phyloP scores from a whole-genome alignment of 345 rosid genomes.

The Sonneratia caseolaris region DNA sequence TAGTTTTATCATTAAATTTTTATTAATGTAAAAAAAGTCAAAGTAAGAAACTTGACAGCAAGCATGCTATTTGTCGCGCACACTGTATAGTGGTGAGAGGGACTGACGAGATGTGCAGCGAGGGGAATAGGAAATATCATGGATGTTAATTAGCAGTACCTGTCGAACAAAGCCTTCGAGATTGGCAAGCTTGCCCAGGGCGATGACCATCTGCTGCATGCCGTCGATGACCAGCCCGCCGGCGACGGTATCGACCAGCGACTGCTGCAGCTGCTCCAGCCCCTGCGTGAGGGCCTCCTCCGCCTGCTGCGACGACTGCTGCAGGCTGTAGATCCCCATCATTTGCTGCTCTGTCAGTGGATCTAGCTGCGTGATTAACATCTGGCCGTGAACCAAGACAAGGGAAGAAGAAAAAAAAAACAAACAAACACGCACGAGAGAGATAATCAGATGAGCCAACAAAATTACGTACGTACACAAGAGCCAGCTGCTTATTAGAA shows the following conservation, averaged over 20 bases:
- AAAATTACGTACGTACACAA: too few species aligned
- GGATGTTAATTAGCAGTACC: slow-evolving; percentile 26
- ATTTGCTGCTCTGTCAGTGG: slow-evolving; percentile 85
- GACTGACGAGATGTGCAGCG: too few species aligned
- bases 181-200: slow-evolving; percentile 79
- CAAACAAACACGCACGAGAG: too few species aligned
- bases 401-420: too few species aligned
- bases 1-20: neutral
- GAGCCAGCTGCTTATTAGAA: too few species aligned
- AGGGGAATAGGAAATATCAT: too few species aligned
- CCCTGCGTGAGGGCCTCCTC: slow-evolving; percentile 95
- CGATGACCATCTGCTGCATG: slow-evolving; percentile 91
- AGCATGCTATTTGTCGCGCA: too few species aligned
- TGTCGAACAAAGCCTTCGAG: slow-evolving; percentile 95
- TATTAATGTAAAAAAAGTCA: slow-evolving; percentile 5
- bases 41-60: slow-evolving; percentile 1
- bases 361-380: slow-evolving; percentile 72
- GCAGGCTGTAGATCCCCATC: slow-evolving; percentile 86
- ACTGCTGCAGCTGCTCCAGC: slow-evolving; percentile 84
- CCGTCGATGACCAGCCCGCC: slow-evolving; percentile 46
- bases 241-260: slow-evolving; percentile 72
- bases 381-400: slow-evolving; percentile 23
- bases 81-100: too few species aligned
- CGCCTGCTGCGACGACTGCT: slow-evolving; percentile 88
- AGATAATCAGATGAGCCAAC: too few species aligned